Evolutionary conservation across 345 rosid species (phyloP), one percentile per base, ranked within the genome.

Genomic region (Salix brachista): DNA sequence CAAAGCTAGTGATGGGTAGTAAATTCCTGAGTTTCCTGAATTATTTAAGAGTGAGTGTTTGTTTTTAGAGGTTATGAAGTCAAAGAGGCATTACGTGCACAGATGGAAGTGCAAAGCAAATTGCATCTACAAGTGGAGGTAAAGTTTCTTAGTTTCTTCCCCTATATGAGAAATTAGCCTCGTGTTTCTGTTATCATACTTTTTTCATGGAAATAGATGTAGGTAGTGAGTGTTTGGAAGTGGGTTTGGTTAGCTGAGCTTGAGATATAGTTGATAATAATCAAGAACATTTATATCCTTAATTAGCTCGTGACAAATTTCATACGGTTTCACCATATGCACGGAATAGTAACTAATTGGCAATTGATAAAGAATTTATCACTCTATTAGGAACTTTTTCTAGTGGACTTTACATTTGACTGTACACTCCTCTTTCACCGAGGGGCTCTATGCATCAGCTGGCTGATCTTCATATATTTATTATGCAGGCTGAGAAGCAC

Each of bases 41-140:
- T 81, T 74, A 19, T 32, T 36, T 46, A 66, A 54, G 73, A 65
- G 46, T 64, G 62, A 42, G 72, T 77, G 26, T 69, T 42, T 50
- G 70, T 71, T 17, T 71, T 48, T 73, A 90, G 94, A 81, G 89
- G 87, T 65, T 88, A 84, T 78, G 91, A 87, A 85, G 94, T 88
- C 70, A 87, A 87, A 82, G 91, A 90, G 81, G 94, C 94, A 70
- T 78, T 84, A 81, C 87, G 94, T 73, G 89, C 84, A 60, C 95
- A 93, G 77, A 91, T 93, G 92, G 98, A 93, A 85, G 90, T 91
- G 75, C 88, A 93, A 79, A 91, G 94, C 80, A 91, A 88, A 81
- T 80, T 91, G 69, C 94, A 91, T 81, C 85, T 90, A 84, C 93
- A 86, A 85, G 93, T 89, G 52, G 97, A 90, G 92, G 90, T 90